Percentiles rank a stretch among this genome's conserved stretches.
phyloP scores from a whole-genome alignment of 345 rosid genomes.

The Chamaenerion angustifolium region DNA sequence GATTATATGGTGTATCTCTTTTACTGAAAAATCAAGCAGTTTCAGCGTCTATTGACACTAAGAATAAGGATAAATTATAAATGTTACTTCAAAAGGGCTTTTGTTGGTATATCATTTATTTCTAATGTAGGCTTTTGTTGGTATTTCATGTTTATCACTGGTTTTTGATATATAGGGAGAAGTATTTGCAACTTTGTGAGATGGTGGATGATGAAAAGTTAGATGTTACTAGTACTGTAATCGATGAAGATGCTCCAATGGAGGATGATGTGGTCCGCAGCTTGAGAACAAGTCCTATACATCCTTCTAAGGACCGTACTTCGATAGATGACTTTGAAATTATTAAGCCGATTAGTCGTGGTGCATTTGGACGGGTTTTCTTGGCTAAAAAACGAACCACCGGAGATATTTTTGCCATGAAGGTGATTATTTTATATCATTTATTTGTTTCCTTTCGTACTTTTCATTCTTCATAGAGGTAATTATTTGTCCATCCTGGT shows the following conservation, averaged over 20 bases:
- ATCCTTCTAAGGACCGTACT: constrained; percentile 83
- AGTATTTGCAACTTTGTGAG: constrained; percentile 90
- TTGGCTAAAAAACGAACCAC: constrained; percentile 95
- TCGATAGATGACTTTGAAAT: constrained; percentile 98
- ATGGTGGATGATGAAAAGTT: constrained; percentile 83
- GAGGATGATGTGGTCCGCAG: constrained; percentile 95
- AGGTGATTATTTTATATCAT: constrained; percentile 27
- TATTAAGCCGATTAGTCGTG: constrained; percentile 98
- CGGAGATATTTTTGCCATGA: constrained; percentile 95
- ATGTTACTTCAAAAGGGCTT: no score
- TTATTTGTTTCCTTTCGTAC: neutral
- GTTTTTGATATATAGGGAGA: constrained; percentile 51
- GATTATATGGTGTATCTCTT: no score
- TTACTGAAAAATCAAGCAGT: no score
- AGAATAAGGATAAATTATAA: no score
- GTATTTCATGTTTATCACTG: constrained; percentile 2
- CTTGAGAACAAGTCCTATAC: constrained; percentile 89
- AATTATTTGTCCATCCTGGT: neutral
- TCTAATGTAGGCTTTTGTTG: neutral
- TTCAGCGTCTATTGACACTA: no score
- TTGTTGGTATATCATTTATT: neutral
- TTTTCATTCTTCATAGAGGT: neutral
- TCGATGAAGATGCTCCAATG: constrained; percentile 91
- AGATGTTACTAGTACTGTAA: constrained; percentile 74
- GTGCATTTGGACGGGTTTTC: constrained; percentile 98